A percentile compares a stretch with the other conserved stretches of the same genome.
Conservation (phyloP, 2,329 filamentous ascomycete genomes). For the Penicillium olsonii region DNA sequence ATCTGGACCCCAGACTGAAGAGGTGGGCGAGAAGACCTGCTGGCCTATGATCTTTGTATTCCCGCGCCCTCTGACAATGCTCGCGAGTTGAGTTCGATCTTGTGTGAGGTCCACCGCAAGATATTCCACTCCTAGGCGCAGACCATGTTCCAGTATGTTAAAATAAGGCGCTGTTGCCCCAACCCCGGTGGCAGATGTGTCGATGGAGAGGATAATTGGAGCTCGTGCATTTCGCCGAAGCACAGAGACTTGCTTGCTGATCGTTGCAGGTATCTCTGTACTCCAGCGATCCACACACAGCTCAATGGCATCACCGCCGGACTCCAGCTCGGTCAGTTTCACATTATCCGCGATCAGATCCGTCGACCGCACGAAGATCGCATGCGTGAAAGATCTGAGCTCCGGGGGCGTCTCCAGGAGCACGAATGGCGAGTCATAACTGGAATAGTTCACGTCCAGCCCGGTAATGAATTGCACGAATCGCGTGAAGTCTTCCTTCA, state of each 20-base stretch:
- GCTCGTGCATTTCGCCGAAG: conserved; percentile 58
- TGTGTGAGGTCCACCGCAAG: conserved; percentile 40
- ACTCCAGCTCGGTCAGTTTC: conserved; percentile 57
- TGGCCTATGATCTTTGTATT: conserved; percentile 46
- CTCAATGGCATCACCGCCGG: conserved; percentile 61
- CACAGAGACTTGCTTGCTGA: conserved; percentile 59
- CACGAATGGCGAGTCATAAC: conserved; percentile 62
- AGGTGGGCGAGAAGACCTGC: conserved; percentile 33
- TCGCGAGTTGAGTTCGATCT: conserved; percentile 27
- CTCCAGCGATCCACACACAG: conserved; percentile 62
- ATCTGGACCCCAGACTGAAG: conserved; percentile 34
- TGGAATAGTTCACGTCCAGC: conserved; percentile 53
- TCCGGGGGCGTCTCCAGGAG: conserved; percentile 61
- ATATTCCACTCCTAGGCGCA: conserved; percentile 45
- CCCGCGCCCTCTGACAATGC: conserved; percentile 36
- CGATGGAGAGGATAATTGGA: conserved; percentile 61
- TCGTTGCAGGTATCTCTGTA: conserved; percentile 49
- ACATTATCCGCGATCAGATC: conserved; percentile 35
- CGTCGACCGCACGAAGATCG: conserved; percentile 41
- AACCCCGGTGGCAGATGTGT: conserved; percentile 32
- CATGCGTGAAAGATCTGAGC: conserved; percentile 52
- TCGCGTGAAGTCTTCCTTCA: conserved; percentile 61
- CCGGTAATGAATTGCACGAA: conserved; percentile 62
- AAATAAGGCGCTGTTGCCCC: conserved; percentile 29
- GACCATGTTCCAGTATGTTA: conserved; percentile 40